Conservation (phyloP, 352 stramenopile species). For the Saprolegnia diclina region DNA sequence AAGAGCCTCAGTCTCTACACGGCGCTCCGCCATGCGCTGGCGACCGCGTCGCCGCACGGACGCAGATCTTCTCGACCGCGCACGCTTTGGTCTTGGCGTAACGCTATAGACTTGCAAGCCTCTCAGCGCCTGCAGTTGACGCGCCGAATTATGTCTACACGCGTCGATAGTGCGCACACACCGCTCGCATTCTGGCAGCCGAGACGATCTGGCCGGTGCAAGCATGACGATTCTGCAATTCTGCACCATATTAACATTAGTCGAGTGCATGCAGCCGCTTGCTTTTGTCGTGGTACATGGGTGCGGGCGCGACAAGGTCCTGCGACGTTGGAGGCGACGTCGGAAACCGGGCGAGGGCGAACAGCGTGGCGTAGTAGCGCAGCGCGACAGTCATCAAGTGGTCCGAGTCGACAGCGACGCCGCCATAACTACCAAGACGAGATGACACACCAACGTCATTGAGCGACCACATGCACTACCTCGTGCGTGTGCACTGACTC, state of each 20-base stretch:
- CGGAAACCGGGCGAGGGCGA: conserved; percentile 18
- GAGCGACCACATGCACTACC: not conserved
- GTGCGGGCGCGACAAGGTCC: not conserved
- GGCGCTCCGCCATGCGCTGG: too few relatives aligned
- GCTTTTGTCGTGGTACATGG: not conserved
- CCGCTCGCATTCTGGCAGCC: too few relatives aligned
- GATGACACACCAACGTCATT: too few relatives aligned
- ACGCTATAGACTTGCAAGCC: too few relatives aligned
- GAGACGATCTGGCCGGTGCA: too few relatives aligned
- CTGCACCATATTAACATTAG: not conserved
- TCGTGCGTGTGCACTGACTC: not conserved
- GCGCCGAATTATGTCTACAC: too few relatives aligned
- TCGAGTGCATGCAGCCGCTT: not conserved
- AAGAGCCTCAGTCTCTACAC: too few relatives aligned
- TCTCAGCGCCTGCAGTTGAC: too few relatives aligned
- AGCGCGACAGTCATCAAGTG: conserved; percentile 19
- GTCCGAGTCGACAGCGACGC: conserved; percentile 8
- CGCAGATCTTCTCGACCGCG: too few relatives aligned
- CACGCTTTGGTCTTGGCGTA: too few relatives aligned
- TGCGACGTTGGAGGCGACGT: not conserved
- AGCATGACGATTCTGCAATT: not conserved
- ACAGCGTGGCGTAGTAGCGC: conserved; percentile 23
- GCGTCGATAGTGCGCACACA: too few relatives aligned
- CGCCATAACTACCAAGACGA: conserved; percentile 6
- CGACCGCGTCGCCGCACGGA: too few relatives aligned